Evolutionary conservation across 2,329 filamentous ascomycete genomes (phyloP).

Genomic region (Alternaria viburni): DNA sequence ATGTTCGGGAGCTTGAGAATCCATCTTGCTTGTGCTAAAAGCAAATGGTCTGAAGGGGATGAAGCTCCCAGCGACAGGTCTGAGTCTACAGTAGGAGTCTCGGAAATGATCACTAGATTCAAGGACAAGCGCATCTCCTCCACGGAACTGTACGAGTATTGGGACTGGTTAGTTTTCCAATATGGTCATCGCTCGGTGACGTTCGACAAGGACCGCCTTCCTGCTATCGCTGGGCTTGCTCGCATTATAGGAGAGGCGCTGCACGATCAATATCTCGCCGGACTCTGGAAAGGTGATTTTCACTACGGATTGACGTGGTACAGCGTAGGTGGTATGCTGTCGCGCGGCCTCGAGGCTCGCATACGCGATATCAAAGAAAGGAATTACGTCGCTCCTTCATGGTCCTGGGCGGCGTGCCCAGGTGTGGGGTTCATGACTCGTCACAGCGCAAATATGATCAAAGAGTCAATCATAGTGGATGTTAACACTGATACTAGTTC

Average conservation of each 20-base stretch:
- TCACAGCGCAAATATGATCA: too few species aligned
- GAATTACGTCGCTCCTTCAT: background rate
- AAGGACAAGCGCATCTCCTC: accelerated
- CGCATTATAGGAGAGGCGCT: background rate
- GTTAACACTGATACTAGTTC: accelerated
- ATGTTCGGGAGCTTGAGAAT: background rate
- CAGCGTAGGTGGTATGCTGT: accelerated
- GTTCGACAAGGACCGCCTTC: background rate
- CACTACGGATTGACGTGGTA: accelerated
- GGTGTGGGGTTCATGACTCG: background rate
- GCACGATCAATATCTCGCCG: background rate
- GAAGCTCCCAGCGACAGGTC: background rate
- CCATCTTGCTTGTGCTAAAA: background rate
- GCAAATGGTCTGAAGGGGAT: background rate
- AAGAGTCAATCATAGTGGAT: background rate
- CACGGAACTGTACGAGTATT: background rate
- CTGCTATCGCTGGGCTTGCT: background rate
- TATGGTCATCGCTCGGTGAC: background rate
- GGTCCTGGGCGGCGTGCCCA: background rate
- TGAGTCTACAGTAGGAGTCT: background rate
- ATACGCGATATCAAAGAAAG: background rate
- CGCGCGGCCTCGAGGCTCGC: accelerated
- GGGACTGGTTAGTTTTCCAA: accelerated
- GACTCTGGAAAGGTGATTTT: background rate
- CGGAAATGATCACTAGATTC: background rate